Base-by-base conservation (phyloP, 129 eudicot genomes). In the Silybum marianum region DNA sequence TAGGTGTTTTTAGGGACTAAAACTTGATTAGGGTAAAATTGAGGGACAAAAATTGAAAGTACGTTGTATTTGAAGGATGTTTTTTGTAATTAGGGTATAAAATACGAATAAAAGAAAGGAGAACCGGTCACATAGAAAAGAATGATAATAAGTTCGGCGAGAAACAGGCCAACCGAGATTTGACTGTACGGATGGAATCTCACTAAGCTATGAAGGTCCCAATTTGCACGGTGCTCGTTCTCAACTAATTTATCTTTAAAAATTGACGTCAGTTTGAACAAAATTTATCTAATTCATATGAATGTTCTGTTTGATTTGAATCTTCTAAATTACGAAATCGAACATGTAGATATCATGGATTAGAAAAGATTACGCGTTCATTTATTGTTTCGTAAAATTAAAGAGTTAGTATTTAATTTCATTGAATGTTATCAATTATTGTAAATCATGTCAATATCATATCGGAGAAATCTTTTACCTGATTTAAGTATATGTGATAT, bases 151-250 rank as follows among this genome's bases (percentile, higher is more conserved):
- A 60, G 80, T 26, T 58, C 80, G 80, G 80, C 71, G 80, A 25
- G 80, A 76, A 76, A 62, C 58, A 22, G 72, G 80, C 71, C 69
- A 76, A 60, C 80, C 71, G 71, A 32, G 71, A 76, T 4, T 75
- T 54, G 79, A 28, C 48, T 32, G 19, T 3, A 2, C 30, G 19
- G 11, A 30, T 58, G 30, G 77, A 73, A 73, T 42, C 62, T 73
- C 77, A 73, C 32, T 28, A 28, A 28, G 30, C 30, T 40, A 72
- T 11, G 60, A 72, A 24, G n/a, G 42, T 18, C 23, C 81, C 39
- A 22, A n/a, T 2, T 26, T 58, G 79, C 51, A 30, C 79, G 79
- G 71, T 75, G 79, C 79, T 21, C 40, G 1, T 54, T 60, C 19
- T 48, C 44, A 32, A 6, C 24, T 34, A 32, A 6, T 70, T 70